phyloP scores from a whole-genome alignment of 768 basidiomycete genomes.

The Tricholoma flavovirens region DNA sequence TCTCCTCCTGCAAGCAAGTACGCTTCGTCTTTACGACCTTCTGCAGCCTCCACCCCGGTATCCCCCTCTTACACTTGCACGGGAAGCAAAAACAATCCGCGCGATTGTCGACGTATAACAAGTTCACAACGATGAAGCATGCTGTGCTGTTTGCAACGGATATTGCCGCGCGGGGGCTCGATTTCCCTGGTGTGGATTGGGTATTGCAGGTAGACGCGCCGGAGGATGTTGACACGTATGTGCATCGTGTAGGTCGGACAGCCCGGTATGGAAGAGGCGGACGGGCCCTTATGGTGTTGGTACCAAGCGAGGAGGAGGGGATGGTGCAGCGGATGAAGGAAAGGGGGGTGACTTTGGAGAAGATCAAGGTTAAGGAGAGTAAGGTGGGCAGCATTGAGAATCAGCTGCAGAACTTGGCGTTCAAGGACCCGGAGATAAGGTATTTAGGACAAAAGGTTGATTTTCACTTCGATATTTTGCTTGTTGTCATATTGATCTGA shows the following conservation, averaged over 20 bases:
- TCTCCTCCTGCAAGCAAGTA: slow-evolving; percentile 95
- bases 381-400: slow-evolving; percentile 83
- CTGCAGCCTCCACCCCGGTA: slow-evolving; percentile 90
- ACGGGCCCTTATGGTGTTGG: slow-evolving; percentile 72
- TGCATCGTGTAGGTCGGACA: slow-evolving; percentile 94
- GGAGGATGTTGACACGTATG: slow-evolving; percentile 96
- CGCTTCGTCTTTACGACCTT: slow-evolving; percentile 96
- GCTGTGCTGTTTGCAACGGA: slow-evolving; percentile 93
- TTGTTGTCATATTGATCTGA: not conserved
- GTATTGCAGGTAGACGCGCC: slow-evolving; percentile 94
- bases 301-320: slow-evolving; percentile 91
- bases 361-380: slow-evolving; percentile 84
- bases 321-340: slow-evolving; percentile 68
- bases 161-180: slow-evolving; percentile 91
- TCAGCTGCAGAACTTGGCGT: slow-evolving; percentile 87
- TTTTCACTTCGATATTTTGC: slow-evolving; percentile 20
- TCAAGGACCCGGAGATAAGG: slow-evolving; percentile 95
- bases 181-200: slow-evolving; percentile 97
- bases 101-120: slow-evolving; percentile 74
- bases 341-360: slow-evolving; percentile 66
- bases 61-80: slow-evolving; percentile 88
- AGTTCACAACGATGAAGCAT: slow-evolving; percentile 76
- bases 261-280: slow-evolving; percentile 91
- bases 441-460: slow-evolving; percentile 89
- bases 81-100: slow-evolving; percentile 97